These are phyloP conservation scores for Apiospora phragmitis DNA, from an alignment of 2,329 filamentous ascomycete genomes.

Conservation along the genomic window DNA sequence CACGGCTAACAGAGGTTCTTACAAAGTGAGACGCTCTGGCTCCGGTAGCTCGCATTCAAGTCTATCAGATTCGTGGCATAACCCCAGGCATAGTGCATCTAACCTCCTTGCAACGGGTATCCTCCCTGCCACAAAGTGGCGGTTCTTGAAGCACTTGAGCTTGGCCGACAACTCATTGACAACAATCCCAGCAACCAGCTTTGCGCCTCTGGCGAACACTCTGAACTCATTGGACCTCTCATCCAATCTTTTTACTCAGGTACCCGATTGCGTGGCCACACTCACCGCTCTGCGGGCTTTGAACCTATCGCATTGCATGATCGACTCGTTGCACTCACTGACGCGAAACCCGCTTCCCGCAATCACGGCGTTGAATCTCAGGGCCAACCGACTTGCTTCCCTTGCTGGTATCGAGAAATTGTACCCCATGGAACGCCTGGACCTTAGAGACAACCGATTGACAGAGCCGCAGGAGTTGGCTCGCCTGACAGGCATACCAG, in stretches of 20 bases:
- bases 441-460: slow-evolving; percentile 86
- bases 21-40: slow-evolving; percentile 81
- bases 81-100: slow-evolving; percentile 71
- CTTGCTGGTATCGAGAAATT: slow-evolving; percentile 89
- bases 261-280: slow-evolving; percentile 86
- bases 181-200: slow-evolving; percentile 70
- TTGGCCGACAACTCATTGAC: slow-evolving; percentile 90
- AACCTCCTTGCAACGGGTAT: slow-evolving; percentile 73
- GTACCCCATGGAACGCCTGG: slow-evolving; percentile 83
- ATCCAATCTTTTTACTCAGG: slow-evolving; percentile 88
- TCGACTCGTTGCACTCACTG: slow-evolving; percentile 87
- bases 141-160: slow-evolving; percentile 88
- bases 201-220: slow-evolving; percentile 82
- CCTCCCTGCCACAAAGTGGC: slow-evolving; percentile 87
- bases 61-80: slow-evolving; percentile 64
- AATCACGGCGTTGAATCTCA: slow-evolving; percentile 88
- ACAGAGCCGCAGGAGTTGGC: slow-evolving; percentile 91
- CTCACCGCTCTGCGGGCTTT: slow-evolving; percentile 86
- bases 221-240: slow-evolving; percentile 92
- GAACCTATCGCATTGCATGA: slow-evolving; percentile 97
- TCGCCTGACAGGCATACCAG: slow-evolving; percentile 84
- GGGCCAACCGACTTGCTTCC: slow-evolving; percentile 82
- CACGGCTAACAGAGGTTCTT: slow-evolving; percentile 64
- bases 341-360: slow-evolving; percentile 84
- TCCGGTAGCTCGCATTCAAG: slow-evolving; percentile 92